Evolutionary conservation across 2,329 filamentous ascomycete species (phyloP).

Genomic region (Alternaria incomplexa): DNA sequence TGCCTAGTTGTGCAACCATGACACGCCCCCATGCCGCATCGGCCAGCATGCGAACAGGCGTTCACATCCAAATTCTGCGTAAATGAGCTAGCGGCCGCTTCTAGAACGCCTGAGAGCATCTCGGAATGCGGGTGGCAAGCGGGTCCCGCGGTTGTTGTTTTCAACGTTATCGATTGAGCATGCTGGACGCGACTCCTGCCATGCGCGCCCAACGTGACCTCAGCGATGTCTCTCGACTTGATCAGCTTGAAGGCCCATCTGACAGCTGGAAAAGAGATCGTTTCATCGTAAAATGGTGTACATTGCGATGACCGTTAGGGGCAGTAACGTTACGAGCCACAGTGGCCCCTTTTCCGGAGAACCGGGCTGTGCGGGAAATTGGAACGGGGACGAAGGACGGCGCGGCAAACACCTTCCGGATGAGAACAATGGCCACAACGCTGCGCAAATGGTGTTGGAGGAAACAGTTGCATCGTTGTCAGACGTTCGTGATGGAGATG

Average conservation of each 20-base stretch:
- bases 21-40: conserved; percentile 20
- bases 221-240: background rate
- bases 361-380: conserved; percentile 15
- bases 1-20: conserved; percentile 10
- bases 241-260: background rate
- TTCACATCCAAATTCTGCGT: conserved; percentile 14
- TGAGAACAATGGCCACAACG: background rate
- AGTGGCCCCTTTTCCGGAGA: conserved; percentile 13
- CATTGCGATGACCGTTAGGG: conserved; percentile 4
- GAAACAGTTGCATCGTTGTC: background rate
- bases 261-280: background rate
- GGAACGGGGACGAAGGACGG: conserved; percentile 4
- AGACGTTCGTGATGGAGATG: background rate
- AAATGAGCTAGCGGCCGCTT: conserved; percentile 24
- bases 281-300: background rate
- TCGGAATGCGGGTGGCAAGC: conserved; percentile 6
- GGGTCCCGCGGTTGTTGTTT: conserved; percentile 1
- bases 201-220: background rate
- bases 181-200: background rate
- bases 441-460: background rate
- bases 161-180: background rate
- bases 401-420: conserved; percentile 1
- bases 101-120: conserved; percentile 11
- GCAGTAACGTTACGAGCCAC: conserved; percentile 1
- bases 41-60: conserved; percentile 23